Evolutionary conservation across 371 early-diverging fungal genomes (phyloP).

Genomic region (Blastocladiella emersonii): DNA sequence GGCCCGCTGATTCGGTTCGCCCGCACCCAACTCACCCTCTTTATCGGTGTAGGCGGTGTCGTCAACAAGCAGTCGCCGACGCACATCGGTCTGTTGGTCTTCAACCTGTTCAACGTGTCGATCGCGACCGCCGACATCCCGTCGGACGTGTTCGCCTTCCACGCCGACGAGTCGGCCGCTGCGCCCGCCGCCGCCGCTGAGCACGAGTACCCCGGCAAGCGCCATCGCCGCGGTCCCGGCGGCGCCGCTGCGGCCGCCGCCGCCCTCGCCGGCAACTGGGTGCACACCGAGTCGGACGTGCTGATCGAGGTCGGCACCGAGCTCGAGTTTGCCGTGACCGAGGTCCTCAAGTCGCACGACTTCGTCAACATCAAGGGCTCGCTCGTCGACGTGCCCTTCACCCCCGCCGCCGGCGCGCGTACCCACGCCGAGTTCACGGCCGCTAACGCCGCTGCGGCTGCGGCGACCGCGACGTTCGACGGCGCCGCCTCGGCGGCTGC

Average conservation of each 20-base stretch:
- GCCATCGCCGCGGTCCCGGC: neutral
- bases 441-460: no score
- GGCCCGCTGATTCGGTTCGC: conserved; percentile 5
- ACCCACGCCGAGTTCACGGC: no score
- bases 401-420: neutral
- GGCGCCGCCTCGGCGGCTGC: neutral
- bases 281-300: neutral
- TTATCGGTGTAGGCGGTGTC: conserved; percentile 42
- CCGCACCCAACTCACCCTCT: no score
- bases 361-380: neutral
- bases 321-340: neutral
- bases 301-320: neutral
- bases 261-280: neutral
- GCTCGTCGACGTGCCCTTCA: neutral
- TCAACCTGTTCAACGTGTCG: conserved; percentile 88
- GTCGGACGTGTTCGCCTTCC: neutral
- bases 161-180: neutral
- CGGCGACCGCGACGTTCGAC: no score
- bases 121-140: conserved; percentile 72
- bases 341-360: neutral
- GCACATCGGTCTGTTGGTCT: conserved; percentile 83
- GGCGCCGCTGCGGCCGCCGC: neutral
- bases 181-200: no score
- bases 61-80: conserved; percentile 88
- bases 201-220: no score